Percentiles rank a stretch among this genome's conserved stretches.
phyloP scores from a whole-genome alignment of 2,329 filamentous ascomycete species.

The Diplodia mutila region DNA sequence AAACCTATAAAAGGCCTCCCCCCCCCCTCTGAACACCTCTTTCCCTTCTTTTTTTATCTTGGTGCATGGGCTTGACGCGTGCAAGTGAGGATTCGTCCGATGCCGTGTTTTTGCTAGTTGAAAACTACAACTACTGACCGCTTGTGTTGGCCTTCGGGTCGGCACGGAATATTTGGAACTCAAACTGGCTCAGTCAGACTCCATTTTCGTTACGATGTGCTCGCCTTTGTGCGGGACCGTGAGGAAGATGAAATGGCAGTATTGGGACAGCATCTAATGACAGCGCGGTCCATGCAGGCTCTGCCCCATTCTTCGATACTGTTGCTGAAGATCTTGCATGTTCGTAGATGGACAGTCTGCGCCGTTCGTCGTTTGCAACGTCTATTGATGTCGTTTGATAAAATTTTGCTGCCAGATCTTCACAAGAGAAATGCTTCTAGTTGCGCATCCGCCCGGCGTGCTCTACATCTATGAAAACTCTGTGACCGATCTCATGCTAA shows the following conservation, averaged over 20 bases:
- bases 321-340: not conserved
- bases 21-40: no score
- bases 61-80: slow-evolving; percentile 80
- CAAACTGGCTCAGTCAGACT: slow-evolving; percentile 28
- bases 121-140: slow-evolving; percentile 81
- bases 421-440: not conserved
- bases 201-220: slow-evolving; percentile 10
- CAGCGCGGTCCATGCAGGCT: not conserved
- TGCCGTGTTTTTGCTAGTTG: slow-evolving; percentile 88
- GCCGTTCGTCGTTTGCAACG: not conserved
- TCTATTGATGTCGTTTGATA: not conserved
- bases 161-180: slow-evolving; percentile 80
- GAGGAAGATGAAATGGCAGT: not conserved
- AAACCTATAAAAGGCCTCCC: not conserved
- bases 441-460: not conserved
- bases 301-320: not conserved
- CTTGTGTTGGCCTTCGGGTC: slow-evolving; percentile 72
- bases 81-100: slow-evolving; percentile 88
- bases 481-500: not conserved
- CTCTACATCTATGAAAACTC: not conserved
- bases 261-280: not conserved
- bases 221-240: slow-evolving; percentile 1
- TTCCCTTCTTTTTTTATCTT: slow-evolving; percentile 50
- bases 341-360: not conserved
- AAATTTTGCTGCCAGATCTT: not conserved